Conservation (phyloP, 2,329 filamentous ascomycete species). For the Ophiosphaerella herpotricha region DNA sequence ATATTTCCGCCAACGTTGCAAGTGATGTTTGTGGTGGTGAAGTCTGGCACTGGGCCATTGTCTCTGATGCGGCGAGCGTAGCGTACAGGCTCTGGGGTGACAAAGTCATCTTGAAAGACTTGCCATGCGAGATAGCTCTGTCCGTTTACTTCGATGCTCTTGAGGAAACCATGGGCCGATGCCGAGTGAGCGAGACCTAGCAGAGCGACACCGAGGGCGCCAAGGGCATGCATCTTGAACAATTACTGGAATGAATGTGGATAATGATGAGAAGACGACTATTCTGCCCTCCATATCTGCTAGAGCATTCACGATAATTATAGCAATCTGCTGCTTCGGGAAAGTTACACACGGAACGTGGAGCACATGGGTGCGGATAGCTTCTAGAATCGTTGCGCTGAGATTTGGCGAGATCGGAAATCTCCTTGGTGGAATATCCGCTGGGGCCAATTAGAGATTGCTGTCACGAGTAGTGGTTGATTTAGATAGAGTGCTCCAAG, state of each 20-base stretch:
- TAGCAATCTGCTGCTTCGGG: no score
- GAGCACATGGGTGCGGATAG: no score
- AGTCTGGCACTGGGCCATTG: conserved; percentile 21
- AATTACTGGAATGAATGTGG: not conserved
- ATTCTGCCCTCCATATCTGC: not conserved
- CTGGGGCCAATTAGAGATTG: not conserved
- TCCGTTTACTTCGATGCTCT: conserved; percentile 19
- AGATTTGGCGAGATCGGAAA: not conserved
- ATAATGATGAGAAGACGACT: not conserved
- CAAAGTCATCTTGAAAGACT: conserved; percentile 17
- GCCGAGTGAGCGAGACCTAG: conserved; percentile 1
- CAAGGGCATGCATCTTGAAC: not conserved
- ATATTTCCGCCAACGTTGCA: conserved; percentile 31
- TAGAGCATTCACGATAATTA: no score
- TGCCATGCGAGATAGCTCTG: conserved; percentile 21
- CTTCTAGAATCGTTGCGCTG: not conserved
- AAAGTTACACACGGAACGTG: no score
- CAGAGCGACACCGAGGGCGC: not conserved
- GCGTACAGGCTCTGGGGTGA: conserved; percentile 18
- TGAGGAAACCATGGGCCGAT: conserved; percentile 17
- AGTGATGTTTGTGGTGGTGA: conserved; percentile 21
- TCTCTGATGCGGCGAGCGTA: conserved; percentile 21
- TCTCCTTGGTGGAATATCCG: conserved; percentile 3
- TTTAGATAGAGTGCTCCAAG: conserved; percentile 1
- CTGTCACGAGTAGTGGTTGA: not conserved